A percentile compares a stretch with the other conserved stretches of the same genome.
phyloP scores from a whole-genome alignment of 306 rosid genomes.

The Cicer yamashitae region DNA sequence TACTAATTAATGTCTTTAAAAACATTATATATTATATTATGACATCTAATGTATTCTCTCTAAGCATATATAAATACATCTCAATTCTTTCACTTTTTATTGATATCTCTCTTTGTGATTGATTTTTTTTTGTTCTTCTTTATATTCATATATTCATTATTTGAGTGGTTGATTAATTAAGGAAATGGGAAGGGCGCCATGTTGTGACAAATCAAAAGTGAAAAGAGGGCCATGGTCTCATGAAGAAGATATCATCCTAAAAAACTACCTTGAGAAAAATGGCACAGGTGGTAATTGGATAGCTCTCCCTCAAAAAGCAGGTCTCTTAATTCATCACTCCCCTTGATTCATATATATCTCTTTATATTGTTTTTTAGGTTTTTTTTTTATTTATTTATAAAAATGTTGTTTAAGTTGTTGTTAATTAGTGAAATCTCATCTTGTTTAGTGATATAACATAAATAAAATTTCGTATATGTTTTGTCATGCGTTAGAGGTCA shows the following conservation, averaged over 20 bases:
- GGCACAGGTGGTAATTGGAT: constrained; percentile 58
- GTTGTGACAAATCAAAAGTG: constrained; percentile 77
- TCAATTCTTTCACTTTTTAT: constrained; percentile 4
- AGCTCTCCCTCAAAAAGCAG: constrained; percentile 68
- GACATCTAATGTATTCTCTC: constrained; percentile 4
- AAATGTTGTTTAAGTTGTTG: too few species aligned
- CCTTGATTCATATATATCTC: background rate
- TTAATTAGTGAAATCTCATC: too few species aligned
- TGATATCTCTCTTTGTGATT: constrained; percentile 11
- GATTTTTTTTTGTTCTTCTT: background rate
- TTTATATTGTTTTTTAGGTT: background rate
- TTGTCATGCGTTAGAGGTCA: too few species aligned
- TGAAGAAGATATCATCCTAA: constrained; percentile 77
- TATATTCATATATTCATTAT: background rate
- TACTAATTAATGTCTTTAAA: constrained; percentile 2
- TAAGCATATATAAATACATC: background rate
- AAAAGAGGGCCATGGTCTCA: constrained; percentile 90
- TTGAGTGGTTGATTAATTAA: background rate
- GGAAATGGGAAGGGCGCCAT: constrained; percentile 84
- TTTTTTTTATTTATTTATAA: background rate
- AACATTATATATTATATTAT: constrained; percentile 10
- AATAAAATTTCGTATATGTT: too few species aligned
- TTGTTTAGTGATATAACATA: too few species aligned
- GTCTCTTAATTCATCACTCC: constrained; percentile 42
- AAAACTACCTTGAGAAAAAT: constrained; percentile 53